A percentile compares a stretch with the other conserved stretches of the same genome.
Conservation (phyloP, 345 rosid genomes). For the Mercurialis annua region DNA sequence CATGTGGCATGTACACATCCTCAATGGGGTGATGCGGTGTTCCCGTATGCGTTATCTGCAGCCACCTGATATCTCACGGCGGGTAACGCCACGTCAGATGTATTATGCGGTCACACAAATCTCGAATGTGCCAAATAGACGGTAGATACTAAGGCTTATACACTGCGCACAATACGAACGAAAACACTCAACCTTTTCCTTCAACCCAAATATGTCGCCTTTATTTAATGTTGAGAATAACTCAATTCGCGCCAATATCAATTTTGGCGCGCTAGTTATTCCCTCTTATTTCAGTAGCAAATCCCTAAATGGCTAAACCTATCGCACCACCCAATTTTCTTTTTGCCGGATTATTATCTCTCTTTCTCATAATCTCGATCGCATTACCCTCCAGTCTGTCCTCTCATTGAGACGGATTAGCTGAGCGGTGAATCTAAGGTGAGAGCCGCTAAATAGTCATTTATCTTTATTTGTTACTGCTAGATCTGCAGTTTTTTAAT, state of each 20-base stretch:
- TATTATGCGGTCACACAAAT: no score
- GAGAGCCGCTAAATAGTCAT: background rate
- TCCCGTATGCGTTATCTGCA: no score
- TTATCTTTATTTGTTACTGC: background rate
- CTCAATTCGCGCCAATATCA: conserved; percentile 19
- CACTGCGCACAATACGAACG: background rate
- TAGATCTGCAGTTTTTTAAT: background rate
- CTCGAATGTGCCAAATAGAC: no score
- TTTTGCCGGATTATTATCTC: background rate
- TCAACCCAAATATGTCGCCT: background rate
- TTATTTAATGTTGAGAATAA: background rate
- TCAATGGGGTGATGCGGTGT: no score
- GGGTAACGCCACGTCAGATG: no score
- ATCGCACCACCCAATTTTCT: background rate
- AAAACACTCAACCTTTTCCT: background rate
- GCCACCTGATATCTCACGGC: no score
- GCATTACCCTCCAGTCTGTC: background rate
- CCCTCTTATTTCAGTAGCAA: conserved; percentile 6
- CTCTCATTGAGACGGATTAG: background rate
- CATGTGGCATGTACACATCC: no score
- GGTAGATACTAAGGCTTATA: no score
- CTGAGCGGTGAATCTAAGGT: background rate
- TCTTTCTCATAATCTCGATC: background rate
- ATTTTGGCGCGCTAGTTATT: conserved; percentile 19
- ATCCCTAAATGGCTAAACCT: background rate